Percentiles rank a stretch among this genome's conserved stretches.
Evolutionary conservation across 2,329 filamentous ascomycete genomes (phyloP).

Genomic region (Pseudopithomyces chartarum): DNA sequence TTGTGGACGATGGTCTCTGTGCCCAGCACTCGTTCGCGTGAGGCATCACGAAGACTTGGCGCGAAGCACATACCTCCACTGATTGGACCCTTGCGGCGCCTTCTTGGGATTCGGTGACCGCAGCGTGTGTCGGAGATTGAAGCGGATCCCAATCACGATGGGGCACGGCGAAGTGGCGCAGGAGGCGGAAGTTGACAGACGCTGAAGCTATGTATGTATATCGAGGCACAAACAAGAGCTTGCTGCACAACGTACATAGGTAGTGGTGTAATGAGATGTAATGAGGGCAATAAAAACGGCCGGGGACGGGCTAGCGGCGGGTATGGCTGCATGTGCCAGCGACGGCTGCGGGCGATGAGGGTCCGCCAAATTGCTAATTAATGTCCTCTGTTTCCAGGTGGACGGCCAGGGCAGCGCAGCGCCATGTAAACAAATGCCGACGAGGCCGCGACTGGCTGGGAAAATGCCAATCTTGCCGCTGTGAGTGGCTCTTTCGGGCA

Average conservation of each 20-base stretch:
- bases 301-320: slow-evolving; percentile 4
- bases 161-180: background rate
- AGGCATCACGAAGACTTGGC: slow-evolving; percentile 13
- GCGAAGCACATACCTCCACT: background rate
- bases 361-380: slow-evolving; percentile 1
- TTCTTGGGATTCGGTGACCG: slow-evolving; percentile 1
- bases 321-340: background rate
- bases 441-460: slow-evolving; percentile 1
- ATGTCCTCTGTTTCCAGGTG: slow-evolving; percentile 5
- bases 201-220: background rate
- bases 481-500: background rate
- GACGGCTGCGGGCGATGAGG: background rate
- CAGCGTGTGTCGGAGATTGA: slow-evolving; percentile 7
- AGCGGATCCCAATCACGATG: slow-evolving; percentile 2
- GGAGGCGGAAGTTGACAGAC: background rate
- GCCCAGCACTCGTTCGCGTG: background rate
- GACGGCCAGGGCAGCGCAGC: background rate
- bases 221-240: background rate
- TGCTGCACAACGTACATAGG: background rate
- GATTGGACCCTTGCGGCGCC: slow-evolving; percentile 7
- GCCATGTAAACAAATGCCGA: background rate
- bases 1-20: slow-evolving; percentile 1
- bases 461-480: background rate
- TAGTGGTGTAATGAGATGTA: no score
- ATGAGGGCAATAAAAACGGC: background rate